Evolutionary conservation across 2,329 filamentous ascomycete species (phyloP), one percentile per base, ranked within the genome.

Genomic region (Ceratocystis papillata): DNA sequence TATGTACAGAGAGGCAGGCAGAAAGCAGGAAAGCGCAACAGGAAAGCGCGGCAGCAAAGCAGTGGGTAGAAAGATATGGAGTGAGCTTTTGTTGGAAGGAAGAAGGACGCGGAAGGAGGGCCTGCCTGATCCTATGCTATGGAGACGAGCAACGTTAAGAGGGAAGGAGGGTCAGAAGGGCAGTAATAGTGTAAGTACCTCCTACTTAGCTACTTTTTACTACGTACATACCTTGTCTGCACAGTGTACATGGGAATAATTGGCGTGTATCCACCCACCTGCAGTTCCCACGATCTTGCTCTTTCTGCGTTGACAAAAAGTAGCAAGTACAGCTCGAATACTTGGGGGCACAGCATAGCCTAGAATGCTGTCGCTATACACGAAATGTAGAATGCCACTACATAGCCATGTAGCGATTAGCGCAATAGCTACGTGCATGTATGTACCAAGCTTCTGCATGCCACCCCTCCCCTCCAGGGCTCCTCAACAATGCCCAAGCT

Each of bases 401-500:
- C 22, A 17, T 20, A 50, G n/a, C 46, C 12, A 4, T 50, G 46
- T 10, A 25, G 48, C 17, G 37, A 41, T 15, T 41, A 41, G 37
- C 22, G 46, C 46, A 20, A 6, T 48, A 48, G 46, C 46, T 48
- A 48, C 46, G 20, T 48, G 8, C 48, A 50, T 20, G 20, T 53
- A 15, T 53, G 48, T 3, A 53, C 48, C 37, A 41, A 41, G 37
- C 10, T 41, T 41, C 37, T 41, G 37, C 37, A 41, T 41, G 37
- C 37, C 37, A 41, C 48, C 48, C 20, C 12, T 53, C 20, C 7
- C 22, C 4, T 53, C 48, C 22, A 53, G 12, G 48, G 48, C 48
- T 12, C 8, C 7, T 53, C 22, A 53, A n/a, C 48, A 46, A n/a
- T 66, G 64, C 64, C 59, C 64, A 66, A 62, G 59, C 45, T 61